These are phyloP conservation scores for Lichtheimia hyalospora DNA, from an alignment of 371 early-diverging fungal species.

Conservation along the genomic window DNA sequence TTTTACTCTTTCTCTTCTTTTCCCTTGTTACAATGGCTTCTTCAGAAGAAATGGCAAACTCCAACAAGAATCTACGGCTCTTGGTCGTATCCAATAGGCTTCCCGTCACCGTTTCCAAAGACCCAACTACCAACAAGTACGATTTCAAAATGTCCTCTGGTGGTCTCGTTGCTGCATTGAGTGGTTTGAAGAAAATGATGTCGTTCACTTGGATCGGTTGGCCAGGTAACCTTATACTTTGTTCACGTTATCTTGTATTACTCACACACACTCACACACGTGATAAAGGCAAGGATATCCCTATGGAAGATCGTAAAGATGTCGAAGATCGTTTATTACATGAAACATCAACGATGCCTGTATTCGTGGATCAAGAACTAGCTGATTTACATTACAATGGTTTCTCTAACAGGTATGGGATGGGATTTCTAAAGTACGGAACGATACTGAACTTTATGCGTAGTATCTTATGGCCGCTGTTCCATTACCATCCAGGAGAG, in stretches of 20 bases:
- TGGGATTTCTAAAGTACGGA: too few species aligned
- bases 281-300: slow-evolving; percentile 75
- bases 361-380: slow-evolving; percentile 94
- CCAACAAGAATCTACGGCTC: slow-evolving; percentile 53
- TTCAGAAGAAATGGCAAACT: neutral
- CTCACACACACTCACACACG: neutral
- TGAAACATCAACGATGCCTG: slow-evolving; percentile 92
- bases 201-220: slow-evolving; percentile 99
- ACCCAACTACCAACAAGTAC: slow-evolving; percentile 53
- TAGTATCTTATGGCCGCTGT: slow-evolving; percentile 97
- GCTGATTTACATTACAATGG: slow-evolving; percentile 99
- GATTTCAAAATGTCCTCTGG: slow-evolving; percentile 92
- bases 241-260: neutral
- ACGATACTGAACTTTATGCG: neutral
- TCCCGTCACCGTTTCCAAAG: slow-evolving; percentile 94
- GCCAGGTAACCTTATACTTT: slow-evolving; percentile 91
- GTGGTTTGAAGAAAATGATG: slow-evolving; percentile 93
- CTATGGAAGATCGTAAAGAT: slow-evolving; percentile 75
- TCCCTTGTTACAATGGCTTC: slow-evolving; percentile 5
- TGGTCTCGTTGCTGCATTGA: slow-evolving; percentile 97
- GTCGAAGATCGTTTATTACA: slow-evolving; percentile 74
- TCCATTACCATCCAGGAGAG: slow-evolving; percentile 98
- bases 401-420: slow-evolving; percentile 85
- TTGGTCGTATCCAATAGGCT: slow-evolving; percentile 99
- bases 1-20: neutral